These are phyloP conservation scores for Paraphaeosphaeria minitans DNA, from an alignment of 2,329 filamentous ascomycete species.

Conservation along the genomic window DNA sequence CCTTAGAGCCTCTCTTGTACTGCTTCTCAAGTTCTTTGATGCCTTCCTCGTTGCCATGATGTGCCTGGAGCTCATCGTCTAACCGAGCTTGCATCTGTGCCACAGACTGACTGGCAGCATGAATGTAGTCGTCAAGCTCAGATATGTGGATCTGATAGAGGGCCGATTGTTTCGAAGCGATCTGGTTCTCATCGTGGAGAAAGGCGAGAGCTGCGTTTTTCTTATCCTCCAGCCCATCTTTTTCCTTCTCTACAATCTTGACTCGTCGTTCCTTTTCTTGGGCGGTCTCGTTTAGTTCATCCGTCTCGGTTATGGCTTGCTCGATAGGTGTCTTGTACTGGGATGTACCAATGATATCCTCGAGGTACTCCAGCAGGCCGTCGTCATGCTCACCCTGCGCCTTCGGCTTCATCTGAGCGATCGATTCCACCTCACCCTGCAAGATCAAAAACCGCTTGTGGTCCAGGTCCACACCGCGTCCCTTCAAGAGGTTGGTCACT, in stretches of 20 bases:
- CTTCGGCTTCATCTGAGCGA: conserved; percentile 99
- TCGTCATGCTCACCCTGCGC: conserved; percentile 95
- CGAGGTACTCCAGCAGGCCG: conserved; percentile 91
- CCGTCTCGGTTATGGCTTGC: conserved; percentile 86
- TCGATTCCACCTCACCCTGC: conserved; percentile 97
- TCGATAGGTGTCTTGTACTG: conserved; percentile 98
- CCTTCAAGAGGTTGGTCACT: conserved; percentile 84
- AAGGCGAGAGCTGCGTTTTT: conserved; percentile 92
- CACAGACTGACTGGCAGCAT: conserved; percentile 87
- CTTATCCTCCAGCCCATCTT: conserved; percentile 89
- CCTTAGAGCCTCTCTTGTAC: conserved; percentile 80
- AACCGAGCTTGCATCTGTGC: conserved; percentile 87
- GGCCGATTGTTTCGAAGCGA: conserved; percentile 85
- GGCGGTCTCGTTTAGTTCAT: conserved; percentile 91
- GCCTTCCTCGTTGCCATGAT: conserved; percentile 84
- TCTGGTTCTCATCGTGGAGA: conserved; percentile 90
- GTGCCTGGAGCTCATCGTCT: conserved; percentile 86
- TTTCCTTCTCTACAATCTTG: conserved; percentile 98
- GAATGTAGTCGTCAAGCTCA: conserved; percentile 86
- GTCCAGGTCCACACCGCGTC: conserved; percentile 90
- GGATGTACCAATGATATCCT: conserved; percentile 98
- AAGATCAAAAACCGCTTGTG: conserved; percentile 98
- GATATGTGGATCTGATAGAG: conserved; percentile 91
- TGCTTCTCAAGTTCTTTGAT: conserved; percentile 89
- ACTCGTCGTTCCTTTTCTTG: conserved; percentile 94